Conservation (phyloP, 2,329 filamentous ascomycete species). For the Ascochyta pisi region DNA sequence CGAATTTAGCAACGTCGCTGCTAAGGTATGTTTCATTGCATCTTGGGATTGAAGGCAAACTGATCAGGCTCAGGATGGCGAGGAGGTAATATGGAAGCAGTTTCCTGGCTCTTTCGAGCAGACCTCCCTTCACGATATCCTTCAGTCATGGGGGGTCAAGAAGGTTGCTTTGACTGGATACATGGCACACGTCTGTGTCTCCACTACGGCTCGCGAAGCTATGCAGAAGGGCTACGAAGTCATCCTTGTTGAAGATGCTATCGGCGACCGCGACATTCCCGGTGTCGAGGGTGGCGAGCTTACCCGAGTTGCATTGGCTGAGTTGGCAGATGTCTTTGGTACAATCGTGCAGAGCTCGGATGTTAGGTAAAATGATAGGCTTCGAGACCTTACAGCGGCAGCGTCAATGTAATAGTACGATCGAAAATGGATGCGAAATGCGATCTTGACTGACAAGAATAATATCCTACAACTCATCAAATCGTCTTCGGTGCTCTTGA, state of each 20-base stretch:
- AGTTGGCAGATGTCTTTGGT: slow-evolving; percentile 69
- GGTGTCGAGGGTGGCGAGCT: slow-evolving; percentile 64
- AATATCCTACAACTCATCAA: too few species aligned
- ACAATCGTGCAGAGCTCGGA: slow-evolving; percentile 63
- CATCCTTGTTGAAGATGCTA: slow-evolving; percentile 65
- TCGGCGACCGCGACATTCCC: slow-evolving; percentile 72
- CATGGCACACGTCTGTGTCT: slow-evolving; percentile 71
- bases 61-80: slow-evolving; percentile 50
- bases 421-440: too few species aligned
- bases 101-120: slow-evolving; percentile 66
- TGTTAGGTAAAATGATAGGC: slow-evolving; percentile 44
- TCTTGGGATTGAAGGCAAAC: not conserved
- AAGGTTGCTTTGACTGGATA: slow-evolving; percentile 70
- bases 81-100: slow-evolving; percentile 64
- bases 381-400: not conserved
- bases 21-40: slow-evolving; percentile 37
- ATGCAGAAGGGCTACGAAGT: slow-evolving; percentile 69
- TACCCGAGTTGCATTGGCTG: slow-evolving; percentile 57
- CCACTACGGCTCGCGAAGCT: slow-evolving; percentile 68
- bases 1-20: slow-evolving; percentile 66
- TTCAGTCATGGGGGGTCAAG: slow-evolving; percentile 59
- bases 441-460: too few species aligned
- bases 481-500: too few species aligned
- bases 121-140: slow-evolving; percentile 63
- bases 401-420: too few species aligned